Evolutionary conservation across 1,139 yeast species (phyloP).

Genomic region (Protomyces gravidus): DNA sequence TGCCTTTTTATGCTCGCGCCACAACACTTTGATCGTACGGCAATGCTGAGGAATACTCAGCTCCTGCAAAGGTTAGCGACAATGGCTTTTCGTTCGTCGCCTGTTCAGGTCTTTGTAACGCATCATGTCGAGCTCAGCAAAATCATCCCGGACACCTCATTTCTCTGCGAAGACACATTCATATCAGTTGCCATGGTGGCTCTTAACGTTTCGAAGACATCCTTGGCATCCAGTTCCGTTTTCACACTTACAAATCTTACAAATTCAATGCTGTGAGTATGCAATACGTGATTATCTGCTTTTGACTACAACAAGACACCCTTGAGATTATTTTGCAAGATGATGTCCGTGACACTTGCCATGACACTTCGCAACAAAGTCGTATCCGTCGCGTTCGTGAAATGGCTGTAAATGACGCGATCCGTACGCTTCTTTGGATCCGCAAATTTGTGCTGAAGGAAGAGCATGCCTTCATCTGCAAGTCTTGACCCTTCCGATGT

Average conservation of each 20-base stretch:
- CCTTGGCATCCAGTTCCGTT: background rate
- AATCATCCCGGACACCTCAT: too few relatives aligned
- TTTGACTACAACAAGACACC: slow-evolving; percentile 65
- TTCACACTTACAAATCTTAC: background rate
- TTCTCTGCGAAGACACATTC: background rate
- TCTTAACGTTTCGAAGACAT: background rate
- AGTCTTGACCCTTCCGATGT: slow-evolving; percentile 6
- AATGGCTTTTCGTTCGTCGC: too few relatives aligned
- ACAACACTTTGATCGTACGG: too few relatives aligned
- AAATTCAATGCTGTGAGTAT: background rate
- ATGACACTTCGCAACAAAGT: slow-evolving; percentile 39
- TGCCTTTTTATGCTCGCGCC: too few relatives aligned
- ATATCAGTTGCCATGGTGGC: background rate
- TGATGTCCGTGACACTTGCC: slow-evolving; percentile 87
- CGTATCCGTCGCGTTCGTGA: slow-evolving; percentile 85
- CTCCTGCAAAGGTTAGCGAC: too few relatives aligned
- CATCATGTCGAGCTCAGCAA: too few relatives aligned
- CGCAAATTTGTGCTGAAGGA: slow-evolving; percentile 62
- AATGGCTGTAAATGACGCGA: slow-evolving; percentile 78
- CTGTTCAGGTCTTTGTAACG: too few relatives aligned
- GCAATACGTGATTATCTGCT: too few relatives aligned
- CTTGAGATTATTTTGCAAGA: slow-evolving; percentile 68
- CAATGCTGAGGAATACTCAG: too few relatives aligned
- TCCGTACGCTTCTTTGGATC: slow-evolving; percentile 52
- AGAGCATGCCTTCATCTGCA: slow-evolving; percentile 56